phyloP scores from a whole-genome alignment of 31 red algal genomes.

The Porphyra umbilicalis region DNA sequence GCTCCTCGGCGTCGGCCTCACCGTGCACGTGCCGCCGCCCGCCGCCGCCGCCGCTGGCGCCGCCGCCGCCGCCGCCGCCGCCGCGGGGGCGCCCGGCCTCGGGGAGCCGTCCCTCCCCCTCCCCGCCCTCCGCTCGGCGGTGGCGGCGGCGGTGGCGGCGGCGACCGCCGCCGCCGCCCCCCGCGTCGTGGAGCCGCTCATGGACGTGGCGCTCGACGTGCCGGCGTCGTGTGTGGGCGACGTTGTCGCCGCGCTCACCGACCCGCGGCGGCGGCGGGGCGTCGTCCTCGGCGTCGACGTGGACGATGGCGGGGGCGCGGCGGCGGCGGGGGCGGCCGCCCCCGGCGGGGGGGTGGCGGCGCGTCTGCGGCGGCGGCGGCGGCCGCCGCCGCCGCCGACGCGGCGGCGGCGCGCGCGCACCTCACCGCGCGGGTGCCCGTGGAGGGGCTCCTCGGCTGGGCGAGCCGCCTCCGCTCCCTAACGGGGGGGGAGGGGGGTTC shows the following conservation, averaged over 20 bases:
- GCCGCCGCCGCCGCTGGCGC: background rate
- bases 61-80: background rate
- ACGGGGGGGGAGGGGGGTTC: slow-evolving; percentile 67
- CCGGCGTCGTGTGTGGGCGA: slow-evolving; percentile 49
- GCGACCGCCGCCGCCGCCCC: slow-evolving; percentile 24
- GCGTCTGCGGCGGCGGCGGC: slow-evolving; percentile 20
- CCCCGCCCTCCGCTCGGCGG: slow-evolving; percentile 56
- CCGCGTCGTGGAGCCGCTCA: slow-evolving; percentile 70
- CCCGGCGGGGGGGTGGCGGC: slow-evolving; percentile 25
- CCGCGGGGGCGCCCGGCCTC: background rate
- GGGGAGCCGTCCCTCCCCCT: background rate
- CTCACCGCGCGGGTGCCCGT: slow-evolving; percentile 71
- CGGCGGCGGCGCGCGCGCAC: background rate
- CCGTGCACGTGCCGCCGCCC: slow-evolving; percentile 4
- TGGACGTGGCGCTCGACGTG: slow-evolving; percentile 47
- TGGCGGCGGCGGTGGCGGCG: slow-evolving; percentile 33
- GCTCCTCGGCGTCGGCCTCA: slow-evolving; percentile 15
- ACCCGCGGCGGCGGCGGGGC: slow-evolving; percentile 54
- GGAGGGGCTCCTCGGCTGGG: slow-evolving; percentile 66
- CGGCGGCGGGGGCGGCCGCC: slow-evolving; percentile 8
- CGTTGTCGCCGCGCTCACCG: slow-evolving; percentile 56
- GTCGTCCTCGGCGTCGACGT: slow-evolving; percentile 28
- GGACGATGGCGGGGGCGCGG: background rate
- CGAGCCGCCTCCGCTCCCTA: slow-evolving; percentile 58
- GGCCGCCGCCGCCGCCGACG: background rate